Evolutionary conservation across 2,329 filamentous ascomycete species (phyloP).

Genomic region (Aspergillus sp.): DNA sequence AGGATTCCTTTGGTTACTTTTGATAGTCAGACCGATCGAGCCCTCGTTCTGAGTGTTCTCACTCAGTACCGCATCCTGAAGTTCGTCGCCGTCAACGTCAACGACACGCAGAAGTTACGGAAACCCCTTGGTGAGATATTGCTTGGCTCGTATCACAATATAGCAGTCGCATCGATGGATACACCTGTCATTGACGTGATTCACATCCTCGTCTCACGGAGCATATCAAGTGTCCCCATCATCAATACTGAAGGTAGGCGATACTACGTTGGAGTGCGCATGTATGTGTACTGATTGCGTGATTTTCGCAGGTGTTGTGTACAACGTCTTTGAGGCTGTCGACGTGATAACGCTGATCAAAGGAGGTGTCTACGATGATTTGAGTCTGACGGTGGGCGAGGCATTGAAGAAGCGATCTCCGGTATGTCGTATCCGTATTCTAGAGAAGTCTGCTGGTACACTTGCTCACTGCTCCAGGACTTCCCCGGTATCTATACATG

Average conservation of each 20-base stretch:
- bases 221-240: constrained; percentile 93
- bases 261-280: not conserved
- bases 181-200: constrained; percentile 93
- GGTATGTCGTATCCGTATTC: no score
- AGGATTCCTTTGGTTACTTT: constrained; percentile 91
- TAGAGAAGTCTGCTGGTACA: no score
- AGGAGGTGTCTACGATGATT: constrained; percentile 86
- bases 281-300: not conserved
- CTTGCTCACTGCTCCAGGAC: constrained; percentile 54
- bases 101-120: constrained; percentile 82
- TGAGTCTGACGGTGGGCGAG: constrained; percentile 83
- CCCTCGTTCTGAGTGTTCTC: constrained; percentile 94
- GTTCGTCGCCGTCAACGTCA: constrained; percentile 94
- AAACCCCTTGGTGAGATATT: constrained; percentile 83
- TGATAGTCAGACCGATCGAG: constrained; percentile 88
- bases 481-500: constrained; percentile 98
- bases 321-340: constrained; percentile 97
- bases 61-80: constrained; percentile 98
- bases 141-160: constrained; percentile 78
- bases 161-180: constrained; percentile 84
- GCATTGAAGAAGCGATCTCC: constrained; percentile 83
- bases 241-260: constrained; percentile 69
- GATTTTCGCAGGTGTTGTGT: constrained; percentile 59
- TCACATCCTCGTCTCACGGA: constrained; percentile 85
- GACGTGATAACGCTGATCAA: constrained; percentile 97